These are phyloP conservation scores for Phlegmacium glaucopus DNA, from an alignment of 768 basidiomycete species.

Conservation along the genomic window DNA sequence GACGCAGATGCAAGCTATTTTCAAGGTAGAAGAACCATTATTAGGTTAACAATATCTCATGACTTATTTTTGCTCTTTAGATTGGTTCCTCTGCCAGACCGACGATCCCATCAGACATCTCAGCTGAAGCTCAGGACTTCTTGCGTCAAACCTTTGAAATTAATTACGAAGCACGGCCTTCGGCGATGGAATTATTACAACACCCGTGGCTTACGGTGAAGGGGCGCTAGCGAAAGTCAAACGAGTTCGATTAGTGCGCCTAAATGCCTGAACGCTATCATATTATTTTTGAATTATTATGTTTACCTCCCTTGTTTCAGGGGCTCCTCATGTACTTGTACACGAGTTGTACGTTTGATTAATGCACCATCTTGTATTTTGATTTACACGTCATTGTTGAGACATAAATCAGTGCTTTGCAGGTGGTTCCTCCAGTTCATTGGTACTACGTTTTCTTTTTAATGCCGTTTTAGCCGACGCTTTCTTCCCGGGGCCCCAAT, in stretches of 20 bases:
- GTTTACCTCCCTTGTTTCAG: too few relatives aligned
- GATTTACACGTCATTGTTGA: not conserved
- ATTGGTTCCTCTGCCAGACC: constrained; percentile 92
- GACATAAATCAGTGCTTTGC: constrained; percentile 13
- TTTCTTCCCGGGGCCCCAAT: constrained; percentile 89
- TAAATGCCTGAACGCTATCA: too few relatives aligned
- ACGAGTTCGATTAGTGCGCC: too few relatives aligned
- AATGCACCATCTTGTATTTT: not conserved
- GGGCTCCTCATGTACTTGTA: too few relatives aligned
- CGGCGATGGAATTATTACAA: constrained; percentile 70
- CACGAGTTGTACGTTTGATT: not conserved
- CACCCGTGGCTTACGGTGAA: constrained; percentile 60
- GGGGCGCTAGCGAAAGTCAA: too few relatives aligned
- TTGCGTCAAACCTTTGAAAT: constrained; percentile 83
- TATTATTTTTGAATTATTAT: too few relatives aligned
- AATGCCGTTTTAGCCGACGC: constrained; percentile 30
- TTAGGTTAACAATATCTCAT: not conserved
- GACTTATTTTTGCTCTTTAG: constrained; percentile 33
- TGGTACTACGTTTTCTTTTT: constrained; percentile 21
- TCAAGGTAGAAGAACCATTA: constrained; percentile 61
- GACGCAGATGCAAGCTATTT: constrained; percentile 99
- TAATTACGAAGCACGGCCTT: constrained; percentile 76
- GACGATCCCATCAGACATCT: constrained; percentile 87
- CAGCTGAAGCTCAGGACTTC: constrained; percentile 84
- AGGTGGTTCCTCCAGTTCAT: constrained; percentile 15